phyloP scores from a whole-genome alignment of 2,329 filamentous ascomycete genomes.

The Aspergillus carbonarius region DNA sequence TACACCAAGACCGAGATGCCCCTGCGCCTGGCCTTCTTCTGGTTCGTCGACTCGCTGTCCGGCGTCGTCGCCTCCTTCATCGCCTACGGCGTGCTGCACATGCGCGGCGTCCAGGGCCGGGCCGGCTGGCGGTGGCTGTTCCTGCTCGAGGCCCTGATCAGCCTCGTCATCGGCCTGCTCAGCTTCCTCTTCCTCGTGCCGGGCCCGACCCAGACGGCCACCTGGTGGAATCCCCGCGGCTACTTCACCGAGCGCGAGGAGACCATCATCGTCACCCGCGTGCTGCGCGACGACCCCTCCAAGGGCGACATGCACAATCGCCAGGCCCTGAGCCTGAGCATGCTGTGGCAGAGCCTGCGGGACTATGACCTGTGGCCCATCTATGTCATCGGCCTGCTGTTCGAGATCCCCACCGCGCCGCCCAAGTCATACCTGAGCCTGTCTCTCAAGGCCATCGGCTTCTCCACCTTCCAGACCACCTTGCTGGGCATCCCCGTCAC shows the following conservation, averaged over 20 bases:
- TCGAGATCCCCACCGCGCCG: conserved; percentile 53
- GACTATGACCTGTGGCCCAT: conserved; percentile 47
- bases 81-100: conserved; percentile 38
- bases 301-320: conserved; percentile 41
- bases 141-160: conserved; percentile 46
- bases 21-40: conserved; percentile 39
- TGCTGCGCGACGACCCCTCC: conserved; percentile 46
- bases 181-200: conserved; percentile 45
- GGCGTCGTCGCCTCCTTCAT: conserved; percentile 36
- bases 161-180: conserved; percentile 42
- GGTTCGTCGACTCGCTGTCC: conserved; percentile 35
- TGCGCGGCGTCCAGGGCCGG: conserved; percentile 42
- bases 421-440: conserved; percentile 11
- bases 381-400: conserved; percentile 53
- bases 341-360: conserved; percentile 49
- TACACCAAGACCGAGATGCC: conserved; percentile 37
- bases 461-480: conserved; percentile 50
- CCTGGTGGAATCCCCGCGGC: conserved; percentile 58
- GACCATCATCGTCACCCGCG: conserved; percentile 44
- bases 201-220: conserved; percentile 47
- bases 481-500: conserved; percentile 60
- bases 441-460: conserved; percentile 52
- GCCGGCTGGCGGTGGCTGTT: conserved; percentile 48
- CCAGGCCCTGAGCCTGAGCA: conserved; percentile 32
- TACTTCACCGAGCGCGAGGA: conserved; percentile 65